Conservation (phyloP, 495 filamentous ascomycete genomes). For the Penicillium samsonianum region DNA sequence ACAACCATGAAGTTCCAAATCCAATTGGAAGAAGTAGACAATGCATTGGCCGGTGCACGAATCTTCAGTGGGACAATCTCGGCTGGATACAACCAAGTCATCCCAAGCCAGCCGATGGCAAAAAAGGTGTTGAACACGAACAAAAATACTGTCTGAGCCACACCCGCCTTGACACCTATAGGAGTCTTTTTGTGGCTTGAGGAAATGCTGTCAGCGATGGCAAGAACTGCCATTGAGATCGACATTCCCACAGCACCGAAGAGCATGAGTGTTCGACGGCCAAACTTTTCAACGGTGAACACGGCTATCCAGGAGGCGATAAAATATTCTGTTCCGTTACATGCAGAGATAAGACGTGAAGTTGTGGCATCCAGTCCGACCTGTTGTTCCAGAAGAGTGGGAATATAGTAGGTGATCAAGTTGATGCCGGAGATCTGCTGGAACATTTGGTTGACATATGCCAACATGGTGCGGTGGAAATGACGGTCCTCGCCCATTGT, state of each 20-base stretch:
- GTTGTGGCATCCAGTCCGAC: conserved; percentile 56
- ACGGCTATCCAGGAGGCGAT: conserved; percentile 71
- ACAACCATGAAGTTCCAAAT: conserved; percentile 60
- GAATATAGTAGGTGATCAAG: conserved; percentile 72
- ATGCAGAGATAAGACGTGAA: conserved; percentile 68
- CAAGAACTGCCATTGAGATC: conserved; percentile 66
- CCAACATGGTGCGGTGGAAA: conserved; percentile 70
- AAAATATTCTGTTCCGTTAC: conserved; percentile 76
- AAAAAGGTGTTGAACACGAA: conserved; percentile 81
- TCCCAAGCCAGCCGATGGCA: conserved; percentile 74
- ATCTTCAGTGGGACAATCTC: conserved; percentile 69
- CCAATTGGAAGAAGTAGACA: conserved; percentile 69
- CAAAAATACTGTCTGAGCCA: conserved; percentile 60
- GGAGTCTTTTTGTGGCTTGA: conserved; percentile 24
- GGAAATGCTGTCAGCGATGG: conserved; percentile 45
- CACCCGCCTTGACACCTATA: conserved; percentile 39
- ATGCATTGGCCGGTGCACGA: conserved; percentile 64
- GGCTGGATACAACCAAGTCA: conserved; percentile 70
- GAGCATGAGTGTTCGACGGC: conserved; percentile 71
- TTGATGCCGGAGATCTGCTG: conserved; percentile 79
- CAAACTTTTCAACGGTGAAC: conserved; percentile 68
- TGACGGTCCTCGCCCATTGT: conserved; percentile 71
- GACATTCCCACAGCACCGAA: conserved; percentile 71
- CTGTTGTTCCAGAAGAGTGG: conserved; percentile 61
- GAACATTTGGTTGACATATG: conserved; percentile 77